A percentile compares a stretch with the other conserved stretches of the same genome.
phyloP scores from a whole-genome alignment of 495 filamentous ascomycete species.

The Glarea lozoyensis region DNA sequence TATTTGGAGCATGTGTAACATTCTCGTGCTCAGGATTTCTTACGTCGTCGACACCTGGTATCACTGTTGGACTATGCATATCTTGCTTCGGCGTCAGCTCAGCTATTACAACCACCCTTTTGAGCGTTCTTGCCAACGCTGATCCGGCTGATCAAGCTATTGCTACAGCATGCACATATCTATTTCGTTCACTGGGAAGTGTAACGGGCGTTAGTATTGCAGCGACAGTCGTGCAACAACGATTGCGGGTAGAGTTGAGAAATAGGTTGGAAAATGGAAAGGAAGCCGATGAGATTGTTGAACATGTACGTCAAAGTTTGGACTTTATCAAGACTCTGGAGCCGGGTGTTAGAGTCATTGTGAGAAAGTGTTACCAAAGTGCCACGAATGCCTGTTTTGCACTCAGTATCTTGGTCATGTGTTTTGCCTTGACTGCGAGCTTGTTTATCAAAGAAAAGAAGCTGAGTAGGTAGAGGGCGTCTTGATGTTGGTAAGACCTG shows the following conservation, averaged over 20 bases:
- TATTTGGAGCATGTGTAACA: slow-evolving; percentile 44
- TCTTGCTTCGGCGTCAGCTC: slow-evolving; percentile 26
- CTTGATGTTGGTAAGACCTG: no score
- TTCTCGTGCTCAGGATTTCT: slow-evolving; percentile 51
- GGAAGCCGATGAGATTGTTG: slow-evolving; percentile 61
- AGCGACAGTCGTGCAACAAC: slow-evolving; percentile 66
- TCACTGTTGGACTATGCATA: slow-evolving; percentile 44
- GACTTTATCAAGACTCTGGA: slow-evolving; percentile 63
- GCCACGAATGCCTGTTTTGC: slow-evolving; percentile 29
- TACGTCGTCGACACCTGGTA: slow-evolving; percentile 29
- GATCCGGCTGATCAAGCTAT: slow-evolving; percentile 62
- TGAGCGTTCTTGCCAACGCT: slow-evolving; percentile 58
- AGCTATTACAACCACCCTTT: slow-evolving; percentile 63
- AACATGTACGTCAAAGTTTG: slow-evolving; percentile 63
- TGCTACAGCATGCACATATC: slow-evolving; percentile 75
- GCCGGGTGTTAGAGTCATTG: slow-evolving; percentile 46
- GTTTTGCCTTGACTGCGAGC: slow-evolving; percentile 19
- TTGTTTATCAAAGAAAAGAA: slow-evolving; percentile 36
- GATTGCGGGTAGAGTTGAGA: slow-evolving; percentile 50
- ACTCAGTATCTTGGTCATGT: slow-evolving; percentile 19
- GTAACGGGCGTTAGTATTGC: slow-evolving; percentile 64
- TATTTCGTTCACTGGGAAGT: slow-evolving; percentile 78
- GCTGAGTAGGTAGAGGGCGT: slow-evolving; percentile 24
- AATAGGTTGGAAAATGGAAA: slow-evolving; percentile 40
- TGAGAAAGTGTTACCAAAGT: slow-evolving; percentile 56